Conservation (phyloP, 306 rosid species). For the Quercus parvula region DNA sequence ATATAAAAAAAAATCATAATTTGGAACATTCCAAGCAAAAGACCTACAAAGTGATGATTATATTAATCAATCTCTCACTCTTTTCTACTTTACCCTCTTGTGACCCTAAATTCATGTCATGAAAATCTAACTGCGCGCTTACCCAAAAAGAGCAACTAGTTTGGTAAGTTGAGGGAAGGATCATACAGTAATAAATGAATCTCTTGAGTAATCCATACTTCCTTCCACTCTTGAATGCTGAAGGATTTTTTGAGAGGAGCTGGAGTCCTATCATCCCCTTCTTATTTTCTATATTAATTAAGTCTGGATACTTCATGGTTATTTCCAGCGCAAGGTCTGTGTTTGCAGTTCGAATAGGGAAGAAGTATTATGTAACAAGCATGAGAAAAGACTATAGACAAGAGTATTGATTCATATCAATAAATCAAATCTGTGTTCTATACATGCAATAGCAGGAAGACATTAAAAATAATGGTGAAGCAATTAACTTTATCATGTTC, state of each 20-base stretch:
- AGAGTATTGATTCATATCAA: too few relatives aligned
- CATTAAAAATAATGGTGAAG: too few relatives aligned
- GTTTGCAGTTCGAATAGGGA: neutral
- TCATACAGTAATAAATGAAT: neutral
- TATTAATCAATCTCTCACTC: neutral
- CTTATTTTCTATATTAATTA: neutral
- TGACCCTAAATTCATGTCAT: too few relatives aligned
- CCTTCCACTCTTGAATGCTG: slow-evolving; percentile 15
- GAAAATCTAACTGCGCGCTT: too few relatives aligned
- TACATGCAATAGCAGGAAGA: too few relatives aligned
- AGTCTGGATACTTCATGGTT: neutral
- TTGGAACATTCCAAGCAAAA: too few relatives aligned
- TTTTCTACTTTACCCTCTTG: neutral
- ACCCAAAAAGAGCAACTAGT: too few relatives aligned
- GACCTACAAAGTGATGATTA: neutral
- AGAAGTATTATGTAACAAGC: neutral
- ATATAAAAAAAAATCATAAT: too few relatives aligned
- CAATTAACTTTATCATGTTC: too few relatives aligned
- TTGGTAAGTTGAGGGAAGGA: neutral
- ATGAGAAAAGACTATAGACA: neutral
- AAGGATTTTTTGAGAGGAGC: slow-evolving; percentile 7
- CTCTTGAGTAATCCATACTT: neutral
- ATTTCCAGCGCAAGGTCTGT: slow-evolving; percentile 19
- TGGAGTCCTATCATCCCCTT: slow-evolving; percentile 4
- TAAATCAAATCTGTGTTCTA: too few relatives aligned